Base-by-base conservation (phyloP, 2,329 filamentous ascomycete genomes). In the Penicillium sp. region DNA sequence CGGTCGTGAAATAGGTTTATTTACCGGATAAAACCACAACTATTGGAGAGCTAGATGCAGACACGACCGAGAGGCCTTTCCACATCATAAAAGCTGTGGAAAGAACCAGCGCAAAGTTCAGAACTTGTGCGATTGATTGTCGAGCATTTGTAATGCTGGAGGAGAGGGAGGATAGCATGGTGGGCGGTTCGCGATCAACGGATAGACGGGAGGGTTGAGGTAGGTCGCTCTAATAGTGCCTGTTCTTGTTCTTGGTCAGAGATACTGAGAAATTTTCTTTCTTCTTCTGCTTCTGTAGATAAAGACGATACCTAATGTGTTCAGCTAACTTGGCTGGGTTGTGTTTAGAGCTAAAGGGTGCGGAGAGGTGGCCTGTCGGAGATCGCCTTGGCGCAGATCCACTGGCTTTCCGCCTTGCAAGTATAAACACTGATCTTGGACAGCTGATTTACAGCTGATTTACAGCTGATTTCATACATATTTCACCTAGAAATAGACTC, bases 21-120 rank as follows among this genome's bases (percentile, higher is more conserved):
- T 50, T 44, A 50, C 84, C 85, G 16, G 84, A 87, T 4, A 87
- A 75, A 6, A 87, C 84, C 16, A 87, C 85, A 28, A 87, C 84
- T 61, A 87, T 87, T 1, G 85, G 85, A 10, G 85, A 88, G 12
- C 87, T 84, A 6, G 87, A 89, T 68, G 94, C 87, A 55, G 88
- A 85, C 61, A 85, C 78, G 30, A 96, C 84, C 9, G 88, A 92
- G 57, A 97, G 85, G 10, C 89, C 90, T 75, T 96, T 96, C 91
- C 88, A 91, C 37, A 56, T 28, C 41, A 58, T 58, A 28, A 58
- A 56, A 26, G 56, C 60, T 1, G 90, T 94, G 10, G 88, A 91
- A 48, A 96, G 84, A 59, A 96, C 90, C 61, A 97, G 85, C 54
- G 87, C 91, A 74, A 97, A 96, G 78, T 95, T 96, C 70, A 96